Conservation (phyloP, 2,329 filamentous ascomycete species). For the Penicillium verrucosum region DNA sequence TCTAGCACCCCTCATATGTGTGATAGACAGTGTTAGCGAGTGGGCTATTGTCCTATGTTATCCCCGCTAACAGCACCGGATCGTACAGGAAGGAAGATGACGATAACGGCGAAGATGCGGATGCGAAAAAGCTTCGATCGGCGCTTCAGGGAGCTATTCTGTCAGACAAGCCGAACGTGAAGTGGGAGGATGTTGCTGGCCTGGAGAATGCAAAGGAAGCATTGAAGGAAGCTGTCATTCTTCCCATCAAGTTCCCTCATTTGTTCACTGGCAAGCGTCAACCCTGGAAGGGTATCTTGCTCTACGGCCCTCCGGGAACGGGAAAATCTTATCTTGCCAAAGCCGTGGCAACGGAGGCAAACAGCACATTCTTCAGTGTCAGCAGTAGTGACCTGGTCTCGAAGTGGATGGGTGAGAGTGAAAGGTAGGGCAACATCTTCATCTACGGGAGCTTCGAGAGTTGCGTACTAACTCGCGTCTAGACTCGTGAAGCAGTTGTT, state of each 20-base stretch:
- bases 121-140: constrained; percentile 90
- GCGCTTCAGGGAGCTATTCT: constrained; percentile 89
- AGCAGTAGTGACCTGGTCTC: constrained; percentile 95
- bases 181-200: constrained; percentile 97
- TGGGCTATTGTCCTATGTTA: neutral
- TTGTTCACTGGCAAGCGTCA: constrained; percentile 93
- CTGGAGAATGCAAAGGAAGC: constrained; percentile 93
- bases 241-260: constrained; percentile 98
- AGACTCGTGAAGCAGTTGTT: constrained; percentile 96
- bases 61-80: constrained; percentile 6
- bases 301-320: constrained; percentile 94
- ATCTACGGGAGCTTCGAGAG: neutral
- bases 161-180: constrained; percentile 91
- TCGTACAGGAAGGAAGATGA: constrained; percentile 51
- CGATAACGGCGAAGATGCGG: constrained; percentile 70
- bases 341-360: constrained; percentile 95
- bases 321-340: constrained; percentile 98
- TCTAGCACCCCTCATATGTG: neutral
- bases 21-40: neutral
- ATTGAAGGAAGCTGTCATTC: constrained; percentile 92
- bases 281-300: constrained; percentile 95
- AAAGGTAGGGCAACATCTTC: constrained; percentile 61
- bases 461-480: constrained; percentile 8
- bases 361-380: constrained; percentile 98
- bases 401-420: constrained; percentile 99